phyloP scores from a whole-genome alignment of 768 basidiomycete genomes.

The Trametes coccinea region DNA sequence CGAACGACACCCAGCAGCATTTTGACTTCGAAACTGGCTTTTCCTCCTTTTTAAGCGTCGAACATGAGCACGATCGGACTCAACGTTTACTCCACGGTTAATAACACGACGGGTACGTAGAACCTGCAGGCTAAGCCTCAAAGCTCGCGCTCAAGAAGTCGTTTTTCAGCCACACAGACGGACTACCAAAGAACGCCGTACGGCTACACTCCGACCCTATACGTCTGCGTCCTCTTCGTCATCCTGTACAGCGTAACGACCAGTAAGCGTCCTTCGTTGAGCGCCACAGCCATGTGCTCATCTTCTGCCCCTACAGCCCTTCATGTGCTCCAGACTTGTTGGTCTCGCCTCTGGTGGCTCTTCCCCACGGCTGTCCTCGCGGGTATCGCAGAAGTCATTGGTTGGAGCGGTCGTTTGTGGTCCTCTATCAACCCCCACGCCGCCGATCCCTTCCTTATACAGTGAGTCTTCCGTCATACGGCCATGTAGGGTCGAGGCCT shows the following conservation, averaged over 20 bases:
- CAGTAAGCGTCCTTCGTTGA: conserved; percentile 20
- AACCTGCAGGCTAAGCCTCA: too few species aligned
- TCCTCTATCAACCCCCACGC: conserved; percentile 28
- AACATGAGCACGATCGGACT: too few species aligned
- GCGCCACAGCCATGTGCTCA: neutral
- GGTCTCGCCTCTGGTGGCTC: conserved; percentile 38
- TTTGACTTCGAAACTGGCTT: too few species aligned
- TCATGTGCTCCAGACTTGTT: conserved; percentile 31
- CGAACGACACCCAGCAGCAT: too few species aligned
- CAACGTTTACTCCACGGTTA: too few species aligned
- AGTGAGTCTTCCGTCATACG: conserved; percentile 30
- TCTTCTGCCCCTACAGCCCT: conserved; percentile 11
- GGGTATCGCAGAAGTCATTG: conserved; percentile 38
- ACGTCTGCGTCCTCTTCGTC: conserved; percentile 39
- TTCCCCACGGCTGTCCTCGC: conserved; percentile 34
- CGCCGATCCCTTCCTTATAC: conserved; percentile 43
- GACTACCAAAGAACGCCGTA: conserved; percentile 22
- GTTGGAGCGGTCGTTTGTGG: conserved; percentile 42
- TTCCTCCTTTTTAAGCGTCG: too few species aligned
- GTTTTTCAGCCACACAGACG: too few species aligned
- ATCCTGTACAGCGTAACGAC: conserved; percentile 36
- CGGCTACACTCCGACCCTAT: conserved; percentile 39
- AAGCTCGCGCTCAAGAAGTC: too few species aligned
- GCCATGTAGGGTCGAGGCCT: too few species aligned
- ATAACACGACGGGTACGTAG: too few species aligned